These are phyloP conservation scores for Trypanosoma theileri DNA, from an alignment of 208 protist genomes.

Conservation along the genomic window DNA sequence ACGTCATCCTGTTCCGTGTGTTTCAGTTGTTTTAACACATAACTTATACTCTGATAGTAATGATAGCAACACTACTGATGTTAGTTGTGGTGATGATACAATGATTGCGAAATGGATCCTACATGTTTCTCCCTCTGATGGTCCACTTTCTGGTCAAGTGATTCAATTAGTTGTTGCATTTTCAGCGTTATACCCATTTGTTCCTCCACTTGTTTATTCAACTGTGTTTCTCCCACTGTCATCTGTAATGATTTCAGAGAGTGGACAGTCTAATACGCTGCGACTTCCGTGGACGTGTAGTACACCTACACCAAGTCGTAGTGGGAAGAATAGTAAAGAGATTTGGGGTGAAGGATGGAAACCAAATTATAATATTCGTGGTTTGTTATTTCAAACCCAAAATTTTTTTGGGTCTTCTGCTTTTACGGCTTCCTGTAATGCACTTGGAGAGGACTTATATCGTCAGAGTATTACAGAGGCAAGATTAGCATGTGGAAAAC, in stretches of 20 bases:
- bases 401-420: slow-evolving; percentile 39
- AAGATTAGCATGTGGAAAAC: slow-evolving; percentile 17
- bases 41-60: not conserved
- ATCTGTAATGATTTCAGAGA: slow-evolving; percentile 33
- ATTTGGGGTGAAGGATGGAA: slow-evolving; percentile 19
- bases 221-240: slow-evolving; percentile 43
- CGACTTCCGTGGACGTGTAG: slow-evolving; percentile 28
- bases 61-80: not conserved
- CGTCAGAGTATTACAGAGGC: slow-evolving; percentile 25
- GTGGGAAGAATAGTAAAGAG: not conserved
- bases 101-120: slow-evolving; percentile 36
- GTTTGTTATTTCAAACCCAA: slow-evolving; percentile 29
- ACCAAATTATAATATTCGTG: slow-evolving; percentile 25
- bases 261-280: slow-evolving; percentile 42
- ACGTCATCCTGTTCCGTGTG: slow-evolving; percentile 15
- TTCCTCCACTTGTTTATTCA: slow-evolving; percentile 36
- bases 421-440: slow-evolving; percentile 28
- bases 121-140: slow-evolving; percentile 43
- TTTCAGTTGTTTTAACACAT: slow-evolving; percentile 2
- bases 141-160: slow-evolving; percentile 41
- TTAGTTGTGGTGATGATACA: not conserved
- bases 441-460: slow-evolving; percentile 37
- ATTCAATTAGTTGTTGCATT: slow-evolving; percentile 45
- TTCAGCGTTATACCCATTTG: slow-evolving; percentile 48
- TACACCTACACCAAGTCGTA: not conserved